Base-by-base conservation (phyloP, 352 stramenopile genomes). In the Phytopythium chamaehyphon region DNA sequence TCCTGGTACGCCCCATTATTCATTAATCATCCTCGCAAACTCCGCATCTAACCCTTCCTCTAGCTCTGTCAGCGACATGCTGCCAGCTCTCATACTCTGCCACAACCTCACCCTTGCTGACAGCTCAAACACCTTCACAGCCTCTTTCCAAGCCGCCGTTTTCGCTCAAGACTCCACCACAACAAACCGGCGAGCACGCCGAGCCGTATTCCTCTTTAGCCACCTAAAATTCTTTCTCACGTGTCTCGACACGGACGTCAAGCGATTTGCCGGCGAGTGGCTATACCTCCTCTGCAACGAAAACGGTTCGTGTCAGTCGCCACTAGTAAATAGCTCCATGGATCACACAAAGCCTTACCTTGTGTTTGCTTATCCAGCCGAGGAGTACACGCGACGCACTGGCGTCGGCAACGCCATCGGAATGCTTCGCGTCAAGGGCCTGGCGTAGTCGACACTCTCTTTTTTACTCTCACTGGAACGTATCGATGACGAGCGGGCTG, bases 331-430 rank as follows among this genome's bases (percentile, higher is more conserved):
- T 22, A n/a, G 12, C 3, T 18, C 33, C 6, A 11, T 44, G n/a
- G 8, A 3, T 18, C 51, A 21, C n/a, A 54, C 52, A n/a, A 51
- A n/a, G n/a, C n/a, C 35, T 42, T 57, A 8, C 16, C 56, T 26
- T 53, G 26, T 59, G 33, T 26, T 33, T 53, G 40, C 46, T 6
- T 50, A 12, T 56, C 18, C 49, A 94, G 81, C 77, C 16, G 72
- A 90, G 33, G 56, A 88, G 42, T 90, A 89, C 58, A 92, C 77
- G 28, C 59, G 71, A n/a, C 69, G 70, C 43, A 90, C 71, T 14
- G 79, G 75, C 3, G 53, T 93, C 21, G 79, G 79, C 40, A 90
- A 88, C 38, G 77, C 81, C 33, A 88, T 92, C 59, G 81, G 78
- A 18, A 66, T 91, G 55, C 64, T 91, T 18, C 64, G 77, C 21